A percentile compares a stretch with the other conserved stretches of the same genome.
Conservation (phyloP, 257 asterid species). For the Fraxinus cuspidata region DNA sequence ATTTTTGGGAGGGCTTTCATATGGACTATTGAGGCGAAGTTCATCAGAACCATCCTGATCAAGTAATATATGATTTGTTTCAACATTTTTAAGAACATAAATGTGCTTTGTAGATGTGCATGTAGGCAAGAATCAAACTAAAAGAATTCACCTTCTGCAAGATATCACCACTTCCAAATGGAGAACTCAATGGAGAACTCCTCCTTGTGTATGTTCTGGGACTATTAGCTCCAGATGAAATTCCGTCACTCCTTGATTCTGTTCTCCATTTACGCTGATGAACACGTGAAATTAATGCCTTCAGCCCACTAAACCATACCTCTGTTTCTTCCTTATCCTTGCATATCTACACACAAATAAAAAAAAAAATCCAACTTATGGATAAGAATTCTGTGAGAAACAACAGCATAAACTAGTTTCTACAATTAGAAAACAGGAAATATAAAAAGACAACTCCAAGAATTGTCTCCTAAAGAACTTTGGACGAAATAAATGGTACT, state of each 20-base stretch:
- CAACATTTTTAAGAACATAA: slow-evolving; percentile 24
- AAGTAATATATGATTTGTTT: slow-evolving; percentile 30
- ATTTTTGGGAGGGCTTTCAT: slow-evolving; percentile 80
- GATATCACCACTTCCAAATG: slow-evolving; percentile 76
- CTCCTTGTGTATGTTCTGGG: slow-evolving; percentile 80
- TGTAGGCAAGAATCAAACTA: not conserved
- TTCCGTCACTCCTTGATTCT: slow-evolving; percentile 87
- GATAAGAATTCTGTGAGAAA: slow-evolving; percentile 25
- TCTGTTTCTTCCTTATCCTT: slow-evolving; percentile 98
- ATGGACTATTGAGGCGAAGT: slow-evolving; percentile 73
- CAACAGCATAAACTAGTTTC: not conserved
- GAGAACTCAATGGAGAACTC: slow-evolving; percentile 89
- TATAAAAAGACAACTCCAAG: slow-evolving; percentile 11
- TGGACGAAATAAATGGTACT: slow-evolving; percentile 19
- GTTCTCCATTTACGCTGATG: slow-evolving; percentile 86
- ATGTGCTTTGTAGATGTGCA: not conserved
- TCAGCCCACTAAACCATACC: slow-evolving; percentile 95
- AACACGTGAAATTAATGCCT: slow-evolving; percentile 81
- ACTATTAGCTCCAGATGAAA: slow-evolving; percentile 87
- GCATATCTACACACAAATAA: slow-evolving; percentile 62
- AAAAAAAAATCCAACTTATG: slow-evolving; percentile 14
- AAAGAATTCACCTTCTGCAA: slow-evolving; percentile 62
- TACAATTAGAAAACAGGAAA: slow-evolving; percentile 1
- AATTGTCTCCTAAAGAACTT: slow-evolving; percentile 19
- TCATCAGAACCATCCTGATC: slow-evolving; percentile 71